These are phyloP conservation scores for Penstemon newberryi DNA, from an alignment of 257 asterid genomes.

Conservation along the genomic window DNA sequence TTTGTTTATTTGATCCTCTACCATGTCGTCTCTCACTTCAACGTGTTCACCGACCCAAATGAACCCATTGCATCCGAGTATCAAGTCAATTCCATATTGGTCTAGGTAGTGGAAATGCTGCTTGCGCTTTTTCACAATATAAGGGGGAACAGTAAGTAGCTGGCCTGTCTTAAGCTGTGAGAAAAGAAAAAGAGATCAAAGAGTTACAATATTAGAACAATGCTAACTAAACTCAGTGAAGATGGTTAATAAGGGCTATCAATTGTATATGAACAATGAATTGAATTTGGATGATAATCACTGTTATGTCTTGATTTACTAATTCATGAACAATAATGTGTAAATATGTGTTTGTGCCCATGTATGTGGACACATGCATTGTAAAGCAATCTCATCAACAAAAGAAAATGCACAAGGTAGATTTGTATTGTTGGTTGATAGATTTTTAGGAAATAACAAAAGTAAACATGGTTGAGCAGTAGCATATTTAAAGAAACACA, in stretches of 20 bases:
- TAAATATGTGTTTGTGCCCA: not conserved
- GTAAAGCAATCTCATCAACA: not conserved
- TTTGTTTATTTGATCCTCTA: slow-evolving; percentile 51
- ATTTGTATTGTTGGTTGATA: not conserved
- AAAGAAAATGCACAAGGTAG: not conserved
- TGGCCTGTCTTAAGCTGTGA: slow-evolving; percentile 87
- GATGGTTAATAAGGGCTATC: not conserved
- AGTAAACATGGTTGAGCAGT: not conserved
- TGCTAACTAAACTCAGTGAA: not conserved
- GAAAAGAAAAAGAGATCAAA: not conserved
- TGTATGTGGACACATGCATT: not conserved
- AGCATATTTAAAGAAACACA: not conserved
- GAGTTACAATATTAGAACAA: not conserved
- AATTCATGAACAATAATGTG: not conserved
- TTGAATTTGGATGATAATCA: too few species aligned
- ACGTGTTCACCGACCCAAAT: slow-evolving; percentile 94
- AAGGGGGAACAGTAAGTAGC: slow-evolving; percentile 69
- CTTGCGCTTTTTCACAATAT: slow-evolving; percentile 84
- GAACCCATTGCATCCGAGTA: slow-evolving; percentile 88
- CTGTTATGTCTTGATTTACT: too few species aligned
- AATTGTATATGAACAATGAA: too few species aligned
- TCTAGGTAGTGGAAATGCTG: slow-evolving; percentile 87
- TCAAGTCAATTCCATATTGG: slow-evolving; percentile 73
- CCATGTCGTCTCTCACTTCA: slow-evolving; percentile 66
- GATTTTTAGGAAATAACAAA: not conserved